A percentile compares a stretch with the other conserved stretches of the same genome.
Conservation (phyloP, 768 basidiomycete genomes). For the Suillus americanus region DNA sequence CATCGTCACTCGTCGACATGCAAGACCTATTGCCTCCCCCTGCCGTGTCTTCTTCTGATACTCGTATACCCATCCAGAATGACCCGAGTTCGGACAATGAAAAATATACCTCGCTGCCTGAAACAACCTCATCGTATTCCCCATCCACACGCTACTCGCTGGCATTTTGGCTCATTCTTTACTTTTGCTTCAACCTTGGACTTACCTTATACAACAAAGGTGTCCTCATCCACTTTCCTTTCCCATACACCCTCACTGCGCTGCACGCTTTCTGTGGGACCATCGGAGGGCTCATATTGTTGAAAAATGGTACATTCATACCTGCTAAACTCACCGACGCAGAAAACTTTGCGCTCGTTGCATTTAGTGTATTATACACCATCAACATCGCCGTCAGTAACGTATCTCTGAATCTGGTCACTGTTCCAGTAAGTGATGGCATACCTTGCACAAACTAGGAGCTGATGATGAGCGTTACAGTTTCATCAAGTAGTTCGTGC, state of each 20-base stretch:
- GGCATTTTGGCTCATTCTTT: conserved; percentile 69
- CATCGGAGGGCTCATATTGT: conserved; percentile 71
- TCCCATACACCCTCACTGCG: conserved; percentile 93
- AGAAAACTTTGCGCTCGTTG: conserved; percentile 62
- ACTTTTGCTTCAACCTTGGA: conserved; percentile 88
- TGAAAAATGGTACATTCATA: conserved; percentile 55
- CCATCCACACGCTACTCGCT: conserved; percentile 27
- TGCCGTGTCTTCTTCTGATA: conserved; percentile 14
- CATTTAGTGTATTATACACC: conserved; percentile 90
- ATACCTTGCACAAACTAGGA: neutral
- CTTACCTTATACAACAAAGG: conserved; percentile 96
- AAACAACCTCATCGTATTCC: neutral
- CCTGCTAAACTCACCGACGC: conserved; percentile 51
- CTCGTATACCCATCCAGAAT: conserved; percentile 6
- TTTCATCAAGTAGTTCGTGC: conserved; percentile 98
- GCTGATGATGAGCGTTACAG: conserved; percentile 37
- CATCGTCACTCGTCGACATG: neutral
- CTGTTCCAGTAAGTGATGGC: conserved; percentile 71
- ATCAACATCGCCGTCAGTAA: conserved; percentile 96
- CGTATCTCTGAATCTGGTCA: conserved; percentile 83
- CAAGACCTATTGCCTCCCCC: neutral
- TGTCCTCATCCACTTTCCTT: conserved; percentile 89
- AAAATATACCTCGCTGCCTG: neutral
- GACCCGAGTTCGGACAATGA: neutral
- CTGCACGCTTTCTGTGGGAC: conserved; percentile 86